Percentiles rank a stretch among this genome's conserved stretches.
These are phyloP conservation scores for Telfairia occidentalis DNA, from an alignment of 331 rosid genomes.

Conservation along the genomic window DNA sequence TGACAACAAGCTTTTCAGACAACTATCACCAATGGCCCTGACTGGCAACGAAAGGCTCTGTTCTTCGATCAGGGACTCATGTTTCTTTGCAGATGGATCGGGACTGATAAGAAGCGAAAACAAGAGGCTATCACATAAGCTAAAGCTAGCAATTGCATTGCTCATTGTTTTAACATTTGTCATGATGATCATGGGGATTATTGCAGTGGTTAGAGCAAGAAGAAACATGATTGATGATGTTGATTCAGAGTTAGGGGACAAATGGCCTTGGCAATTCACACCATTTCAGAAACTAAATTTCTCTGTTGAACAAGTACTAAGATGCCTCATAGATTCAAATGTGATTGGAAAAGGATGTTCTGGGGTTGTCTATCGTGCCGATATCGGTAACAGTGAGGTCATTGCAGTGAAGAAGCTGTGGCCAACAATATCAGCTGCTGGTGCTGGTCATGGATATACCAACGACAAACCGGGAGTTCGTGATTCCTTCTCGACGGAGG, in stretches of 20 bases:
- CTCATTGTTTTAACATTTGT: constrained; percentile 40
- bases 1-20: constrained; percentile 58
- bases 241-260: constrained; percentile 63
- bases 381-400: constrained; percentile 47
- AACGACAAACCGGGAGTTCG: constrained; percentile 58
- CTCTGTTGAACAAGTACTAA: constrained; percentile 49
- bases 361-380: constrained; percentile 66
- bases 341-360: constrained; percentile 87
- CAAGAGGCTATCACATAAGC: constrained; percentile 27
- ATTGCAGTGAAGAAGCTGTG: constrained; percentile 86
- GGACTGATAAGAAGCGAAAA: constrained; percentile 12
- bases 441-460: constrained; percentile 22
- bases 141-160: constrained; percentile 49
- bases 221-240: constrained; percentile 43
- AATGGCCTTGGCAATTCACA: constrained; percentile 76
- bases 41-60: constrained; percentile 65
- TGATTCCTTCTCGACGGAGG: constrained; percentile 79
- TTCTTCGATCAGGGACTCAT: constrained; percentile 40
- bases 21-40: constrained; percentile 40
- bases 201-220: constrained; percentile 36
- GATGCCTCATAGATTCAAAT: constrained; percentile 61
- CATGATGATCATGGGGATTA: constrained; percentile 40
- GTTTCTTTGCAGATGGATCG: constrained; percentile 22
- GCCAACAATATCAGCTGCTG: constrained; percentile 46
- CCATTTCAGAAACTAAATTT: constrained; percentile 80